These are phyloP conservation scores for Trifolium repens DNA, from an alignment of 306 rosid genomes.

Conservation along the genomic window DNA sequence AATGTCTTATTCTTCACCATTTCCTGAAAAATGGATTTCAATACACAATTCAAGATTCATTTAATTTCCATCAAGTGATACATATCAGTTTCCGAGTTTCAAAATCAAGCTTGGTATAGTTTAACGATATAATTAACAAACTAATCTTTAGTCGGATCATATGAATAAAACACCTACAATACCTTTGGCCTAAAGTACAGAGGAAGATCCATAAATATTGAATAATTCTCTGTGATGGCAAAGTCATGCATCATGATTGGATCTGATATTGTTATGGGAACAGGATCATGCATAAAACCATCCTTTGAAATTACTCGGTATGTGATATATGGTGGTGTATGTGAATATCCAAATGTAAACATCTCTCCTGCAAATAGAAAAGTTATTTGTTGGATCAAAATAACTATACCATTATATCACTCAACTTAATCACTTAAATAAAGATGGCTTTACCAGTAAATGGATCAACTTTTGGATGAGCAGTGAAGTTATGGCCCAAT, in stretches of 20 bases:
- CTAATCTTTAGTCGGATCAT: constrained; percentile 5
- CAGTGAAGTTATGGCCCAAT: constrained; percentile 87
- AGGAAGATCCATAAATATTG: constrained; percentile 95
- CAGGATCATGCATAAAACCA: constrained; percentile 91
- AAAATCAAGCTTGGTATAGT: background rate
- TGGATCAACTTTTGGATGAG: constrained; percentile 99
- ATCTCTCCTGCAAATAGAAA: constrained; percentile 81
- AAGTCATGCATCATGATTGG: constrained; percentile 99
- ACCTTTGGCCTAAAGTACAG: constrained; percentile 88
- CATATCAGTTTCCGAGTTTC: background rate
- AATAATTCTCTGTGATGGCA: constrained; percentile 90
- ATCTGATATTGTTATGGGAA: constrained; percentile 84
- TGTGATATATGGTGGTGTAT: constrained; percentile 83
- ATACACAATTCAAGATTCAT: constrained; percentile 31
- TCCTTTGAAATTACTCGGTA: constrained; percentile 94
- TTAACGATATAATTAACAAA: background rate
- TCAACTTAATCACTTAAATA: constrained; percentile 24
- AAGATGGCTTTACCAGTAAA: constrained; percentile 69
- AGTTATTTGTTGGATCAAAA: constrained; percentile 25
- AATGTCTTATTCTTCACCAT: constrained; percentile 90
- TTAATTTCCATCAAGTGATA: constrained; percentile 11
- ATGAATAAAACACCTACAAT: constrained; percentile 32
- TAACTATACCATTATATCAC: constrained; percentile 29
- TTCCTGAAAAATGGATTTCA: constrained; percentile 65
- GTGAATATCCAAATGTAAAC: constrained; percentile 96